These are phyloP conservation scores for Anisodus tanguticus DNA, from an alignment of 257 asterid genomes.

Conservation along the genomic window DNA sequence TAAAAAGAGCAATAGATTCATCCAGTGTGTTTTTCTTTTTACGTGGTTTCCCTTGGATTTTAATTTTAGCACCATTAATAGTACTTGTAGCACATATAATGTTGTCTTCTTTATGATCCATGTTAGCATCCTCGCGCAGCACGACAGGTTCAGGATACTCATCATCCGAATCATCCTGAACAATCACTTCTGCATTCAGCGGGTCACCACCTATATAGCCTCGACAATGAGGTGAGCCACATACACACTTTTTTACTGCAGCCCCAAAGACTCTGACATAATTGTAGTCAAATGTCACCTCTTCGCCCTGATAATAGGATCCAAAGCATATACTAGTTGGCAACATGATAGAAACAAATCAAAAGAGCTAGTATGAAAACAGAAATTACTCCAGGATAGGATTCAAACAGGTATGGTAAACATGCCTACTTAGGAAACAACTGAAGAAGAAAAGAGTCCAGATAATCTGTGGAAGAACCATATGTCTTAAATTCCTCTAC, in stretches of 20 bases:
- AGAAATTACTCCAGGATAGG: no score
- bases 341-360: slow-evolving; percentile 7
- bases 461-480: slow-evolving; percentile 7
- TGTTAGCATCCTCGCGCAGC: slow-evolving; percentile 55
- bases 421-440: slow-evolving; percentile 15
- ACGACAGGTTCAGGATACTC: slow-evolving; percentile 73
- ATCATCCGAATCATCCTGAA: slow-evolving; percentile 83
- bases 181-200: slow-evolving; percentile 65
- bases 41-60: slow-evolving; percentile 38
- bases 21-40: slow-evolving; percentile 37
- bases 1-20: slow-evolving; percentile 37
- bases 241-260: slow-evolving; percentile 88
- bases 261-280: slow-evolving; percentile 94
- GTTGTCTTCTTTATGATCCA: slow-evolving; percentile 50
- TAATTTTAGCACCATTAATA: slow-evolving; percentile 38
- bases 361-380: slow-evolving; percentile 7
- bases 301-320: slow-evolving; percentile 76
- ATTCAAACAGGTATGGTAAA: background rate
- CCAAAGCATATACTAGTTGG: slow-evolving; percentile 13
- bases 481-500: background rate
- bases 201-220: slow-evolving; percentile 93
- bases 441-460: slow-evolving; percentile 6
- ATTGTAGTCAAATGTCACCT: slow-evolving; percentile 91
- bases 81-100: slow-evolving; percentile 44
- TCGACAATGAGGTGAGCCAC: slow-evolving; percentile 82